These are phyloP conservation scores for Marasmius tenuissimus DNA, from an alignment of 1,284 basidiomycete species.

Conservation along the genomic window DNA sequence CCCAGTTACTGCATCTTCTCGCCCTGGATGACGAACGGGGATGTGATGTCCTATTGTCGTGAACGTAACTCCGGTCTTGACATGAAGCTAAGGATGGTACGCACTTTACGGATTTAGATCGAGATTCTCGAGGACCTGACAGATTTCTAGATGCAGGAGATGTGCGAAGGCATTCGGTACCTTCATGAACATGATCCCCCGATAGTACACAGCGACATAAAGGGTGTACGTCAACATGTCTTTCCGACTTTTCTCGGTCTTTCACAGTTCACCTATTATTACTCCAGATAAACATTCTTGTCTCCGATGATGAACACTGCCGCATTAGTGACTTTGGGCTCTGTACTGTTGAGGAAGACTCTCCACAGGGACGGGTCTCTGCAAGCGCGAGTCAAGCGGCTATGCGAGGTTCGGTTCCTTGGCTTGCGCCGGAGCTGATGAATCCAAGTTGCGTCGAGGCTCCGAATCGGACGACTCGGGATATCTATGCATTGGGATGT, in stretches of 20 bases:
- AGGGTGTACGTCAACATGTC: slow-evolving; percentile 10
- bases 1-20: slow-evolving; percentile 14
- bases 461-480: background rate
- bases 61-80: background rate
- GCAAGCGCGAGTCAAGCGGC: background rate
- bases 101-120: slow-evolving; percentile 5
- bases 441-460: background rate
- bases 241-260: background rate
- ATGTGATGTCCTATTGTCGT: slow-evolving; percentile 8
- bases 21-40: slow-evolving; percentile 17
- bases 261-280: background rate
- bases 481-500: slow-evolving; percentile 10
- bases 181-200: slow-evolving; percentile 14
- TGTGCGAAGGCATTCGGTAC: slow-evolving; percentile 15
- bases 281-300: slow-evolving; percentile 7
- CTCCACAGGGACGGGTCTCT: background rate
- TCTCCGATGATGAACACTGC: background rate
- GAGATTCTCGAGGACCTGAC: background rate
- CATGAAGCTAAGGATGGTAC: background rate
- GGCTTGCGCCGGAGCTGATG: slow-evolving; percentile 8
- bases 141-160: slow-evolving; percentile 7
- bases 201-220: slow-evolving; percentile 19
- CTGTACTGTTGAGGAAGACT: background rate
- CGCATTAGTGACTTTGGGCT: slow-evolving; percentile 12
- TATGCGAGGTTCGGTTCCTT: slow-evolving; percentile 4